Evolutionary conservation across 495 filamentous ascomycete species (phyloP).

Genomic region (Trichoderma parareesei): DNA sequence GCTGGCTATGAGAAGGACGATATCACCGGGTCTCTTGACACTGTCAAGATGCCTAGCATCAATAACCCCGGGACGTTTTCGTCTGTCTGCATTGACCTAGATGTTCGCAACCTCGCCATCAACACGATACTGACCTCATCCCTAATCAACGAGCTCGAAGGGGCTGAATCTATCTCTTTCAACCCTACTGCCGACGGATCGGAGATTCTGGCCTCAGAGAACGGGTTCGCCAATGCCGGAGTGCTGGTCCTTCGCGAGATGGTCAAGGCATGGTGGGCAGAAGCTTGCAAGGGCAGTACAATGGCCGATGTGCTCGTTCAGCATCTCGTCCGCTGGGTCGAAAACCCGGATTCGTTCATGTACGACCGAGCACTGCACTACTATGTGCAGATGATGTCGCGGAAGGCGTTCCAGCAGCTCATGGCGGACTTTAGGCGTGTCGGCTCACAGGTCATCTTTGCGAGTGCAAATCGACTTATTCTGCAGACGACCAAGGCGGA

Average conservation of each 20-base stretch:
- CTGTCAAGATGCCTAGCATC: constrained; percentile 86
- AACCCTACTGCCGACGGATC: constrained; percentile 62
- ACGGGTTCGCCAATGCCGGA: constrained; percentile 85
- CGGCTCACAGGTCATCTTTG: constrained; percentile 87
- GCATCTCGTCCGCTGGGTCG: constrained; percentile 94
- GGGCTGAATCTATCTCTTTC: constrained; percentile 69
- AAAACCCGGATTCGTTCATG: constrained; percentile 81
- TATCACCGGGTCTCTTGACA: constrained; percentile 72
- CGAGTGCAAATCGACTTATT: constrained; percentile 77
- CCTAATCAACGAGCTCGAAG: constrained; percentile 95
- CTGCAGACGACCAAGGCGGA: constrained; percentile 95
- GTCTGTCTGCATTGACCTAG: constrained; percentile 93
- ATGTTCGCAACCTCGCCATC: constrained; percentile 89
- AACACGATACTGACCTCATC: constrained; percentile 97
- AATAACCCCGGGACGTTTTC: constrained; percentile 90
- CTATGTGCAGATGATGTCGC: constrained; percentile 97
- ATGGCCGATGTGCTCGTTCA: constrained; percentile 99
- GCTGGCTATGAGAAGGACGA: constrained; percentile 95
- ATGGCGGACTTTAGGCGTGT: constrained; percentile 96
- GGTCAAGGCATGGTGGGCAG: constrained; percentile 97
- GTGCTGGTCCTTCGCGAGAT: constrained; percentile 88
- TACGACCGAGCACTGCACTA: constrained; percentile 95
- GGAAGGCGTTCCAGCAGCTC: constrained; percentile 90
- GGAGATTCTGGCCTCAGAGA: constrained; percentile 76
- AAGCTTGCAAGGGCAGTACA: constrained; percentile 80